Conservation (phyloP, 2,329 filamentous ascomycete species). For the Fusarium miscanthi region DNA sequence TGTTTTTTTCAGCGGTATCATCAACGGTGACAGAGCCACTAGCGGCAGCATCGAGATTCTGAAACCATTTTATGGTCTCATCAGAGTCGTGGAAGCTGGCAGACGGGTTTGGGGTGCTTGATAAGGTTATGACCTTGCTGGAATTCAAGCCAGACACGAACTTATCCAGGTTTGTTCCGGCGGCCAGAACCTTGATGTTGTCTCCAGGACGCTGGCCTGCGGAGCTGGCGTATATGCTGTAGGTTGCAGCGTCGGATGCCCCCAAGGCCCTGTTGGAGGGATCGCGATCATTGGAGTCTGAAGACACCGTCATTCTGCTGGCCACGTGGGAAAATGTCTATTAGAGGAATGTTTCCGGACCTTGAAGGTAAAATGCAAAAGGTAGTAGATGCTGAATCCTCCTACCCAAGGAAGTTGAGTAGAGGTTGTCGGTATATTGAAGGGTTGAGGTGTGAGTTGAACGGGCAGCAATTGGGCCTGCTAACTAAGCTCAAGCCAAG, state of each 20-base stretch:
- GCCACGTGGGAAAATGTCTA: background rate
- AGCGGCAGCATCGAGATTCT: background rate
- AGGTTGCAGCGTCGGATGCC: background rate
- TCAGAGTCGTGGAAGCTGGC: background rate
- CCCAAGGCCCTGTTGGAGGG: background rate
- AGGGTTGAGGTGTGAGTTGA: no score
- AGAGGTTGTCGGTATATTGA: no score
- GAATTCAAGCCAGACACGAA: background rate
- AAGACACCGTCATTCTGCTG: background rate
- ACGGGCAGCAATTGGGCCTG: no score
- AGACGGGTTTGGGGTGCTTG: background rate
- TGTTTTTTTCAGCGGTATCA: background rate
- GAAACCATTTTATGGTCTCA: background rate
- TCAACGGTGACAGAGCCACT: background rate
- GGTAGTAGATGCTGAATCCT: no score
- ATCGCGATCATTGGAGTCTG: background rate
- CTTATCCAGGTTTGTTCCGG: background rate
- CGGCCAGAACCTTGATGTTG: background rate
- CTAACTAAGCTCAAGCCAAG: no score
- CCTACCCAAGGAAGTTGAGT: no score
- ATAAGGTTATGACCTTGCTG: background rate
- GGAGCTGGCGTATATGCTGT: constrained; percentile 4
- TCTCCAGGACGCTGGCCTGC: background rate
- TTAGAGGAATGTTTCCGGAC: background rate
- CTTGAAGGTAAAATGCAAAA: background rate